Evolutionary conservation across 2,329 filamentous ascomycete genomes (phyloP).

Genomic region (Gyromitra esculenta): DNA sequence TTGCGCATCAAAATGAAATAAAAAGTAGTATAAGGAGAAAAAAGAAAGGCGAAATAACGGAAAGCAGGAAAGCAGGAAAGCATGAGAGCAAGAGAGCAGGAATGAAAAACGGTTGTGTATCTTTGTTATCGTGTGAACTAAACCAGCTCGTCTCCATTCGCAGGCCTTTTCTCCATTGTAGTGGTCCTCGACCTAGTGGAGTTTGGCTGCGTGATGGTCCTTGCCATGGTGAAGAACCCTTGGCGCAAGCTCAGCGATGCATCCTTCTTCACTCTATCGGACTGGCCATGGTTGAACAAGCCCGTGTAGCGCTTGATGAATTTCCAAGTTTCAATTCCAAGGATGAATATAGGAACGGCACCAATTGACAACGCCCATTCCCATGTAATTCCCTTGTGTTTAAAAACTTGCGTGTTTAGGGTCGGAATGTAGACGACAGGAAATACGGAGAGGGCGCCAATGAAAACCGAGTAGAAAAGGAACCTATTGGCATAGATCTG

Average conservation of each 20-base stretch:
- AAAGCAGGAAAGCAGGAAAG: not conserved
- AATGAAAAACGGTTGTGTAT: constrained; percentile 15
- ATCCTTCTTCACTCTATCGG: constrained; percentile 58
- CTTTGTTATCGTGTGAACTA: constrained; percentile 5
- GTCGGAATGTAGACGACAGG: constrained; percentile 74
- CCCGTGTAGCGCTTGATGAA: constrained; percentile 71
- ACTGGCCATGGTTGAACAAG: constrained; percentile 56
- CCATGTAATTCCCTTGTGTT: constrained; percentile 73
- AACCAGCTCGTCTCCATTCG: constrained; percentile 48
- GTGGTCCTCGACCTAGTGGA: constrained; percentile 45
- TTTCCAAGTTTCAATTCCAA: constrained; percentile 74
- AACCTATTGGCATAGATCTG: constrained; percentile 73
- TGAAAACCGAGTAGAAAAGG: constrained; percentile 72
- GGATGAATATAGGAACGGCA: constrained; percentile 70
- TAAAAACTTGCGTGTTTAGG: constrained; percentile 72
- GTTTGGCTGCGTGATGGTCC: constrained; percentile 55
- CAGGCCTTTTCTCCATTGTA: constrained; percentile 52
- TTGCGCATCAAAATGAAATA: not conserved
- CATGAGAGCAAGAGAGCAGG: constrained; percentile 10
- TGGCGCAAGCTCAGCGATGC: constrained; percentile 58
- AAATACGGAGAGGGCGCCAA: constrained; percentile 69
- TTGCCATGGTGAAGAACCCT: constrained; percentile 59
- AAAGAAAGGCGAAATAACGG: constrained; percentile 7
- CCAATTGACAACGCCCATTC: constrained; percentile 76
- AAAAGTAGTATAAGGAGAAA: not conserved